Evolutionary conservation across 352 stramenopile species (phyloP).

Genomic region (Phytopythium boreale): DNA sequence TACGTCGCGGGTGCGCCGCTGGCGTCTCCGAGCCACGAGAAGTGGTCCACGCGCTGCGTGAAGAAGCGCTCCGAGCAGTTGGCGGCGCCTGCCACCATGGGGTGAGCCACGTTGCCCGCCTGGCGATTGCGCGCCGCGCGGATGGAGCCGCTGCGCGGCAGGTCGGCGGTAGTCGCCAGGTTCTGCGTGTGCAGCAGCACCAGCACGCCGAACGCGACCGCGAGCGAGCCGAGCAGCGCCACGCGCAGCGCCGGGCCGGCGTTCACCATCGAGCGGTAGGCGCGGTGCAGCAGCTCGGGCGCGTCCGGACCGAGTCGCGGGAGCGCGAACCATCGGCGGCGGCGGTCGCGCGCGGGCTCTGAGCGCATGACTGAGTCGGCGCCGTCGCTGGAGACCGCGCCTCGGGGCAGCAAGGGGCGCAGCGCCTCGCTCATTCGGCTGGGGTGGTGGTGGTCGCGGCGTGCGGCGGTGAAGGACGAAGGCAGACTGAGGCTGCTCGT

Average conservation of each 20-base stretch:
- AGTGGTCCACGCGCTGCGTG: slow-evolving; percentile 89
- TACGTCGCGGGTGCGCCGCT: slow-evolving; percentile 50
- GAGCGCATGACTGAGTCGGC: slow-evolving; percentile 23
- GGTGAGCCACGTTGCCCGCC: neutral
- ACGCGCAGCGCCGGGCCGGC: slow-evolving; percentile 32
- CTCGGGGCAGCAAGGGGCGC: slow-evolving; percentile 23
- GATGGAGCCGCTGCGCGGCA: slow-evolving; percentile 34
- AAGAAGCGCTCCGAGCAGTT: slow-evolving; percentile 88
- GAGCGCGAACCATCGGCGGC: neutral
- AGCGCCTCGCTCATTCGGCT: slow-evolving; percentile 11
- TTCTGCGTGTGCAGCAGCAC: slow-evolving; percentile 74
- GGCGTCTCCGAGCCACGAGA: slow-evolving; percentile 54
- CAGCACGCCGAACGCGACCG: slow-evolving; percentile 54
- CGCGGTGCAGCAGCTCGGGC: slow-evolving; percentile 26
- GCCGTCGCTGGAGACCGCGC: slow-evolving; percentile 16
- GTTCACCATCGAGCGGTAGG: slow-evolving; percentile 29
- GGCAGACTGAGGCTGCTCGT: slow-evolving; percentile 2
- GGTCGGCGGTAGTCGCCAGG: slow-evolving; percentile 37
- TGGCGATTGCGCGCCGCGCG: slow-evolving; percentile 12
- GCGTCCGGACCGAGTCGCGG: neutral
- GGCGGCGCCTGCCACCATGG: slow-evolving; percentile 36
- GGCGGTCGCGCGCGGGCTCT: slow-evolving; percentile 20
- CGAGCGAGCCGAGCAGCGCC: slow-evolving; percentile 37
- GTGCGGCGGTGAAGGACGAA: neutral
- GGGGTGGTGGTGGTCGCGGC: neutral